Evolutionary conservation across 768 basidiomycete genomes (phyloP), one percentile per base, ranked within the genome.

Genomic region (Panaeolus cyanescens): DNA sequence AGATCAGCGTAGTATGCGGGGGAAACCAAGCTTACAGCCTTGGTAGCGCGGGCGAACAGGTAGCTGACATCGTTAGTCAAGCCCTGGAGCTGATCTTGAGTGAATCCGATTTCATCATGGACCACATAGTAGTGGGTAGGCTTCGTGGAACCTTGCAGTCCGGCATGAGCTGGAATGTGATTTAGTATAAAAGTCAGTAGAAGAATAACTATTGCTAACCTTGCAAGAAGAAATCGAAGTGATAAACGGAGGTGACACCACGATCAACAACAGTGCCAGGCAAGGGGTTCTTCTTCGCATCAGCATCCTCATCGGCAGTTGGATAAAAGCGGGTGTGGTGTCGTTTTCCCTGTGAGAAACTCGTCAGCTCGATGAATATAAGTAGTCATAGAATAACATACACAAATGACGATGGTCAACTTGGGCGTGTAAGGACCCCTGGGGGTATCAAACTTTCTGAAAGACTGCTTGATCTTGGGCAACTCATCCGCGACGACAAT

Each of bases 1-100:
- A 93, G 78, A 71, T 93, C 91, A 12, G 91, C 89, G 64, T 92
- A 93, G 70, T 92, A 92, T 0, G 92, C 92, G 0, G 92, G 88
- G 0, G 92, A 91, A 10, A 87, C 83, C 20, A 94, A 80, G 68
- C 90, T 92, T 55, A 95, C 94, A 0, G 92, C 90, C 66, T 92
- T 91, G 2, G 94, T 95, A 2, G 93, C 92, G 15, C 93, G 88
- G 5, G 90, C 91, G 66, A 92, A 96, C 71, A 91, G 81, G 72
- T 93, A 93, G 72, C 87, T 86, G 61, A 88, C 79, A 12, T 83
- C 72, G 71, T 93, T 88, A 19, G 90, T 88, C 53, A 92, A 80
- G 32, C 77, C 74, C 70, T 95, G 93, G 4, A 94, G 74, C 12
- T 82, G 78, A 70, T 95, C 91, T 0, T 91, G 86, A 5, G 73